phyloP scores from a whole-genome alignment of 2,329 filamentous ascomycete species.

The Fusarium globosum region DNA sequence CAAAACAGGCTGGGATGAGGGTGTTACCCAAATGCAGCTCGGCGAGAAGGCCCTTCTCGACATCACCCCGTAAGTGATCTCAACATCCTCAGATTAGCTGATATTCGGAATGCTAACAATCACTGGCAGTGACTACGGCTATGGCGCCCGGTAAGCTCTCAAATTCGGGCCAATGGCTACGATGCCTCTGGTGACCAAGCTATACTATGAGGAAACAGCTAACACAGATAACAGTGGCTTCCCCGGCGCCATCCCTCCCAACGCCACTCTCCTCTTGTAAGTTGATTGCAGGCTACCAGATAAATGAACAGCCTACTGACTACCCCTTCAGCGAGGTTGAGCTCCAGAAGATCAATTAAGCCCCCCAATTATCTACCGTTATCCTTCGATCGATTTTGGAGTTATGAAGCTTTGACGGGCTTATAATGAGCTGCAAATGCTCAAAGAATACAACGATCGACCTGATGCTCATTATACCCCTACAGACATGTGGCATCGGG shows the following conservation, averaged over 20 bases:
- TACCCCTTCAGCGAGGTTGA: constrained; percentile 69
- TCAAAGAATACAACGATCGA: constrained; percentile 1
- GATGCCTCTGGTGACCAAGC: not conserved
- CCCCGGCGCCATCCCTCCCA: constrained; percentile 78
- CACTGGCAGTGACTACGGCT: constrained; percentile 68
- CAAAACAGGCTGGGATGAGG: constrained; percentile 81
- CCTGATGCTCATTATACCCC: constrained; percentile 24
- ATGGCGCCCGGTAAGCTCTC: constrained; percentile 67
- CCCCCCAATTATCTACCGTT: not conserved
- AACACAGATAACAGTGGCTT: constrained; percentile 70
- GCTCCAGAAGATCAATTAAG: constrained; percentile 70
- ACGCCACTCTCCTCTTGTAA: constrained; percentile 86
- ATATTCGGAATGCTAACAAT: constrained; percentile 28
- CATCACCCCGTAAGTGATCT: constrained; percentile 66
- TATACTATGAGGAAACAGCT: not conserved
- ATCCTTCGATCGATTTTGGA: constrained; percentile 13
- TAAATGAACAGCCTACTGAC: not conserved
- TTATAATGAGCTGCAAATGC: not conserved
- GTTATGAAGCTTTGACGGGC: constrained; percentile 5
- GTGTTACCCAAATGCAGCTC: constrained; percentile 84
- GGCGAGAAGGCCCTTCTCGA: constrained; percentile 90
- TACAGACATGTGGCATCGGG: not conserved
- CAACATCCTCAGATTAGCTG: not conserved
- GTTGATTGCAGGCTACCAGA: constrained; percentile 48
- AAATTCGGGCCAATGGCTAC: not conserved